phyloP scores from a whole-genome alignment of 768 basidiomycete genomes.

The Galerina sulciceps region DNA sequence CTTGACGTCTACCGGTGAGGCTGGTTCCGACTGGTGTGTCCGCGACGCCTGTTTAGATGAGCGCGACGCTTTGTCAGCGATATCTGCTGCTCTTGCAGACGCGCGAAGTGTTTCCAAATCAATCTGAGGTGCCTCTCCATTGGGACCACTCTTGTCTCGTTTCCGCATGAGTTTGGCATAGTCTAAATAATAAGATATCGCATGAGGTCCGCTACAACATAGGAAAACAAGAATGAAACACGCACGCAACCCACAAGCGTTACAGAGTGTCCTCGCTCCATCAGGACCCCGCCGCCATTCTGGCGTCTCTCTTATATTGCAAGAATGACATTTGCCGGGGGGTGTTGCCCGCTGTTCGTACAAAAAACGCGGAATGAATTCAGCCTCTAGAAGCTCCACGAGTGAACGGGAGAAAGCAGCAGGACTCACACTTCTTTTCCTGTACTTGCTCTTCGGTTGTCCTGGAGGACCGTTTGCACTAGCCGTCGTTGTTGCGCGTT shows the following conservation, averaged over 20 bases:
- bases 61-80: constrained; percentile 37
- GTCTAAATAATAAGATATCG: constrained; percentile 44
- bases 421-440: constrained; percentile 80
- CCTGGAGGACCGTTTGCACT: constrained; percentile 51
- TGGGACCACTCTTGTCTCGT: constrained; percentile 65
- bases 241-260: constrained; percentile 85
- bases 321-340: constrained; percentile 87
- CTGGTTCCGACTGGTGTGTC: constrained; percentile 31
- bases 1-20: constrained; percentile 34
- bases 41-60: constrained; percentile 27
- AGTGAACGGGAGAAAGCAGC: constrained; percentile 7
- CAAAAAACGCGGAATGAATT: constrained; percentile 31
- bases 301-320: constrained; percentile 87
- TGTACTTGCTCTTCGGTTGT: constrained; percentile 78
- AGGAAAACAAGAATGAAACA: constrained; percentile 23
- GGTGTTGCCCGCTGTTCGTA: constrained; percentile 76
- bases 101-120: constrained; percentile 80
- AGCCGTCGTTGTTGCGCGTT: constrained; percentile 76
- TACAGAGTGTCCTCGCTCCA: constrained; percentile 82
- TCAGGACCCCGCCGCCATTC: constrained; percentile 88
- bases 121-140: constrained; percentile 60
- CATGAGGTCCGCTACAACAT: constrained; percentile 2
- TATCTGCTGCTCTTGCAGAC: constrained; percentile 64
- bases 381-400: constrained; percentile 21
- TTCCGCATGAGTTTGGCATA: constrained; percentile 86